Evolutionary conservation across 148 eudicot species (phyloP).

Genomic region (Diospyros kaki): DNA sequence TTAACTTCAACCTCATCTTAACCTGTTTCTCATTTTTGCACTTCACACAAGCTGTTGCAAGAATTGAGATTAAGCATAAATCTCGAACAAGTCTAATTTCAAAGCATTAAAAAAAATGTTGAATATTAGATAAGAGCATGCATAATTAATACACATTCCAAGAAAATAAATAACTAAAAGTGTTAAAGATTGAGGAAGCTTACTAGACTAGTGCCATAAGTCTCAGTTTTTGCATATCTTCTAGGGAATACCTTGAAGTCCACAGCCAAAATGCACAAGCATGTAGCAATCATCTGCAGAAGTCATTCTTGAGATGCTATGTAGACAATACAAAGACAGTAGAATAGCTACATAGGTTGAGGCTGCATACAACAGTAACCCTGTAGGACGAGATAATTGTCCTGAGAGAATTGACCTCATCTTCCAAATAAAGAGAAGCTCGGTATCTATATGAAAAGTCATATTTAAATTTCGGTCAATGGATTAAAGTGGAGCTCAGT

Average conservation of each 20-base stretch:
- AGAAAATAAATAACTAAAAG: too few species aligned
- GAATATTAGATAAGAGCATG: background rate
- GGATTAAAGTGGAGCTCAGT: background rate
- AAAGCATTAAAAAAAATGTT: background rate
- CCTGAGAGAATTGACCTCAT: constrained; percentile 36
- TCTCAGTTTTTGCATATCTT: constrained; percentile 90
- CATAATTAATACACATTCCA: background rate
- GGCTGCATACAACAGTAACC: constrained; percentile 53
- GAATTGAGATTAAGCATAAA: background rate
- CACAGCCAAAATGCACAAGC: constrained; percentile 86
- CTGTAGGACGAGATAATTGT: constrained; percentile 65
- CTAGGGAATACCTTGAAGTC: constrained; percentile 93
- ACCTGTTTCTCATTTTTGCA: too few species aligned
- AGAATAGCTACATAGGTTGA: constrained; percentile 9
- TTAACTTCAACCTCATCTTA: too few species aligned
- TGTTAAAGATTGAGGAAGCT: constrained; percentile 19
- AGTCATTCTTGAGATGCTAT: constrained; percentile 37
- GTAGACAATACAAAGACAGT: constrained; percentile 8
- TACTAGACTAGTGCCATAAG: constrained; percentile 92
- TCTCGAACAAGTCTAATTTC: background rate
- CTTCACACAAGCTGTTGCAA: background rate
- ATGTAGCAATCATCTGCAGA: constrained; percentile 80
- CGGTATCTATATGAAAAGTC: constrained; percentile 31
- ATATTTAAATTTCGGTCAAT: background rate
- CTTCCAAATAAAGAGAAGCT: constrained; percentile 30